phyloP scores from a whole-genome alignment of 257 asterid genomes.

The Solanum etuberosum region DNA sequence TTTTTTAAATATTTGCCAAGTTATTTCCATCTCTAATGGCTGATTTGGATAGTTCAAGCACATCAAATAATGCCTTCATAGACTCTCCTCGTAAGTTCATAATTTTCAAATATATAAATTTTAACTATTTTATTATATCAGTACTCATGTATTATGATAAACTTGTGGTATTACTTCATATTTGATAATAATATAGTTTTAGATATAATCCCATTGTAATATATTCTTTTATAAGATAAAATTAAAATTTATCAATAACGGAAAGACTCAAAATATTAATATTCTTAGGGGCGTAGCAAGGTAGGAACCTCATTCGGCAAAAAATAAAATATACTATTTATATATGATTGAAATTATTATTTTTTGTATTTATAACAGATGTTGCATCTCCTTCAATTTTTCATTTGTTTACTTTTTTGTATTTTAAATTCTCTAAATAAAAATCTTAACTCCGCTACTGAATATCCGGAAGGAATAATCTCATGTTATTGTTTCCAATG shows the following conservation, averaged over 20 bases:
- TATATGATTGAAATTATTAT: too few species aligned
- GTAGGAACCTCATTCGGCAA: not conserved
- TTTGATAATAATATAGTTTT: too few species aligned
- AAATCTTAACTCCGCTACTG: not conserved
- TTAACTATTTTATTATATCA: too few species aligned
- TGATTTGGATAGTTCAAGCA: not conserved
- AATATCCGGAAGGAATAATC: too few species aligned
- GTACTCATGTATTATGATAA: too few species aligned
- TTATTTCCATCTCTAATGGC: slow-evolving; percentile 2
- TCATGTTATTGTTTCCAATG: not conserved
- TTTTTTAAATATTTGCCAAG: not conserved
- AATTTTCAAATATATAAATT: too few species aligned
- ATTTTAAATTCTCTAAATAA: not conserved
- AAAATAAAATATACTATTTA: too few species aligned
- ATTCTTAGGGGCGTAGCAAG: not conserved
- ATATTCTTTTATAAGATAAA: too few species aligned
- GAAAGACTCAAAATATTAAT: not conserved
- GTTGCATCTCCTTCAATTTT: not conserved
- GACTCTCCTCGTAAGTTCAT: not conserved
- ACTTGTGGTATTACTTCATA: not conserved
- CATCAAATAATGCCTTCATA: not conserved
- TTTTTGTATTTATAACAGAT: too few species aligned
- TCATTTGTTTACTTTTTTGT: too few species aligned
- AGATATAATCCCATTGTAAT: too few species aligned
- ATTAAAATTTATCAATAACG: too few species aligned